A percentile compares a stretch with the other conserved stretches of the same genome.
phyloP scores from a whole-genome alignment of 495 filamentous ascomycete genomes.

The Lineolata rhizophorae region DNA sequence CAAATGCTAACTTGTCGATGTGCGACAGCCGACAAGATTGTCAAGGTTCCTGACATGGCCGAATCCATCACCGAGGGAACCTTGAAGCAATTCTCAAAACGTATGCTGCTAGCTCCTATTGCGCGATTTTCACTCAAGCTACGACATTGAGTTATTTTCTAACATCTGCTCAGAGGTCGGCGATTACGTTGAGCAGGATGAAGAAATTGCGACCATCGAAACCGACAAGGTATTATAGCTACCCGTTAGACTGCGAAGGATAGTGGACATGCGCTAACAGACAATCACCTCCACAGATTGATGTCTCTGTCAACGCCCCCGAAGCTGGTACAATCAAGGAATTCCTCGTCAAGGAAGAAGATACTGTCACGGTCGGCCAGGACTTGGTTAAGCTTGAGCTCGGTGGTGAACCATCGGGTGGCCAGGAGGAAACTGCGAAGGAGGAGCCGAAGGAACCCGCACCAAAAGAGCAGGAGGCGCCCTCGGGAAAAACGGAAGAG shows the following conservation, averaged over 20 bases:
- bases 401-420: slow-evolving; percentile 37
- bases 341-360: slow-evolving; percentile 80
- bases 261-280: too few relatives aligned
- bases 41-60: slow-evolving; percentile 96
- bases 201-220: slow-evolving; percentile 97
- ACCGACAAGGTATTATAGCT: slow-evolving; percentile 99
- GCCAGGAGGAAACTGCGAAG: slow-evolving; percentile 25
- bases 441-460: slow-evolving; percentile 38
- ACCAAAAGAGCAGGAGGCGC: slow-evolving; percentile 30
- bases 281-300: slow-evolving; percentile 40
- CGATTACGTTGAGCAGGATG: slow-evolving; percentile 85
- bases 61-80: slow-evolving; percentile 98
- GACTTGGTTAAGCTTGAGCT: slow-evolving; percentile 68
- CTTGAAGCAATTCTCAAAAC: slow-evolving; percentile 84
- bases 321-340: slow-evolving; percentile 82
- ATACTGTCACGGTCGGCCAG: slow-evolving; percentile 88
- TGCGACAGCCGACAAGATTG: slow-evolving; percentile 56
- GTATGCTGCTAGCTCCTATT: slow-evolving; percentile 20
- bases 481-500: slow-evolving; percentile 21
- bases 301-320: slow-evolving; percentile 86
- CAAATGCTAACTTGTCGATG: too few relatives aligned
- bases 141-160: too few relatives aligned
- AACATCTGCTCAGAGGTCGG: slow-evolving; percentile 47
- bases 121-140: slow-evolving; percentile 1
- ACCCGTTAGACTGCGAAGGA: too few relatives aligned